These are phyloP conservation scores for Clarireedia homoeocarpa DNA, from an alignment of 2,329 filamentous ascomycete species.

Conservation along the genomic window DNA sequence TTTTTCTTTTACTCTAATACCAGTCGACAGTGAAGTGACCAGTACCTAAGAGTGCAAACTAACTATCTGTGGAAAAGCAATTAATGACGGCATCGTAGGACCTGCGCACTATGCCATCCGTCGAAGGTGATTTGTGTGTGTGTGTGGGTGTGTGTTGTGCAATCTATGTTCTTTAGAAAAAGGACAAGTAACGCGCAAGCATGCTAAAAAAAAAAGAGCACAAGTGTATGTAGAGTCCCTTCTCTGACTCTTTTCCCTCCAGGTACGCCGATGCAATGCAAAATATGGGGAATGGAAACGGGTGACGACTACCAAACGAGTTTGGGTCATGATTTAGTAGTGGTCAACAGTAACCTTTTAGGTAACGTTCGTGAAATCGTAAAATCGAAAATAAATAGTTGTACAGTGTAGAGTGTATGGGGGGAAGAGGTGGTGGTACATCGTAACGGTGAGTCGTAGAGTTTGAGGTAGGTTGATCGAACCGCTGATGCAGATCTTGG, in stretches of 20 bases:
- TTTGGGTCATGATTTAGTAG: background rate
- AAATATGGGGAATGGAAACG: constrained; percentile 15
- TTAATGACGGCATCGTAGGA: constrained; percentile 36
- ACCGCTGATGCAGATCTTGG: constrained; percentile 23
- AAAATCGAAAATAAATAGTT: constrained; percentile 24
- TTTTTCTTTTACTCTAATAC: background rate
- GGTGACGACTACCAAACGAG: constrained; percentile 18
- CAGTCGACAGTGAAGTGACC: background rate
- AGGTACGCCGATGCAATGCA: constrained; percentile 29
- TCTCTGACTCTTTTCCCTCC: constrained; percentile 19
- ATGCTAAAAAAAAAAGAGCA: constrained; percentile 27
- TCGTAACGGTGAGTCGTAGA: constrained; percentile 11
- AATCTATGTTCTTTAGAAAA: constrained; percentile 28
- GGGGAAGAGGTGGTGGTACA: constrained; percentile 24
- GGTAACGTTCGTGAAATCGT: constrained; percentile 27
- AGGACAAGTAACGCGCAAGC: constrained; percentile 15
- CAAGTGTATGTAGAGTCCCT: constrained; percentile 21
- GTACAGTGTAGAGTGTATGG: constrained; percentile 19
- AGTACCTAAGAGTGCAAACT: background rate
- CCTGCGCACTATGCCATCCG: constrained; percentile 35
- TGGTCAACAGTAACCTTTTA: constrained; percentile 17
- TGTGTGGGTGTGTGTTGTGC: constrained; percentile 21
- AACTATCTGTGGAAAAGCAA: constrained; percentile 19
- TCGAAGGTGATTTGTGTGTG: constrained; percentile 16
- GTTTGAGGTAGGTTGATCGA: constrained; percentile 23